These are phyloP conservation scores for Gaultheria prostrata DNA, from an alignment of 148 eudicot species.

Conservation along the genomic window DNA sequence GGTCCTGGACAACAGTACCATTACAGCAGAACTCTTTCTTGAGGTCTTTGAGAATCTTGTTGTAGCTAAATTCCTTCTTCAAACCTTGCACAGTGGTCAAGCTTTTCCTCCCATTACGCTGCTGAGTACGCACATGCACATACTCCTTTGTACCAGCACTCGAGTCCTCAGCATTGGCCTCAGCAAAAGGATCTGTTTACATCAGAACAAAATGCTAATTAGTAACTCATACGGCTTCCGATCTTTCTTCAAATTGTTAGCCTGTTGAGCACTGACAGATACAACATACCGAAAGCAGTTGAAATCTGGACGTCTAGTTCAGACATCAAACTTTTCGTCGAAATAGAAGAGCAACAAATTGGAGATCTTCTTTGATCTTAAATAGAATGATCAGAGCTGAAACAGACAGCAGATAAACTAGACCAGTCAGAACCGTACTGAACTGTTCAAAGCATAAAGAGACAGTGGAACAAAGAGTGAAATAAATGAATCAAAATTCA, in stretches of 20 bases:
- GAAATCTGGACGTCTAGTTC: background rate
- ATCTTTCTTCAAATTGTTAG: background rate
- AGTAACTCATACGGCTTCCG: background rate
- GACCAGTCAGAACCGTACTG: background rate
- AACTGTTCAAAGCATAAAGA: background rate
- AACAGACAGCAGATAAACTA: background rate
- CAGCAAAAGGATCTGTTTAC: background rate
- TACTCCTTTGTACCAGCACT: conserved; percentile 1
- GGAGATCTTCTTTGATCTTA: background rate
- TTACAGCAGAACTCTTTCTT: conserved; percentile 6
- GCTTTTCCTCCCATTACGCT: conserved; percentile 6
- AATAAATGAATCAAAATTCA: background rate
- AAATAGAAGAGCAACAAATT: background rate
- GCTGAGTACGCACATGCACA: conserved; percentile 3
- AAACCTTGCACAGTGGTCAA: background rate
- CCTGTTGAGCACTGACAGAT: background rate
- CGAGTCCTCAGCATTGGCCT: background rate
- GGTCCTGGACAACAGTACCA: conserved; percentile 2
- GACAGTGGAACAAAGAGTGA: background rate
- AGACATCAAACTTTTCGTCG: background rate
- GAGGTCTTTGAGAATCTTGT: conserved; percentile 4
- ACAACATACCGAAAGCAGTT: conserved; percentile 2
- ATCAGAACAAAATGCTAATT: background rate
- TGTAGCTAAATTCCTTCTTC: conserved; percentile 6
- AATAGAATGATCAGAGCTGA: background rate